Conservation (phyloP, 805 yeast genomes). For the Teunomyces tritomae region DNA sequence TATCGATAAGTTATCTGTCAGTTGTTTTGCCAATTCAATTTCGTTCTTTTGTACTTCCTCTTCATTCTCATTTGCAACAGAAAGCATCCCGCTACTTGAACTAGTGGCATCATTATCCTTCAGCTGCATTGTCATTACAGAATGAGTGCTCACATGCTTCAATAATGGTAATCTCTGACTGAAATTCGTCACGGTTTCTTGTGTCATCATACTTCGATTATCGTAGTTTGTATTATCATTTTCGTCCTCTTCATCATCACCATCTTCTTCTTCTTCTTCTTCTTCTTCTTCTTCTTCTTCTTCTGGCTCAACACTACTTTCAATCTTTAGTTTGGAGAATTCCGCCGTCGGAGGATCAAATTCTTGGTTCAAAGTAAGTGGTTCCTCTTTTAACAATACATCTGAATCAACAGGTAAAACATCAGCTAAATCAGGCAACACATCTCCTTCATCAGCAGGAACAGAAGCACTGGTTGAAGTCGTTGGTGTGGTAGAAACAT, state of each 20-base stretch:
- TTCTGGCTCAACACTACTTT: too few species aligned
- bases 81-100: background rate
- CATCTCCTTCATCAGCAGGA: background rate
- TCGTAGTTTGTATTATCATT: constrained; percentile 6
- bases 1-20: constrained; percentile 25
- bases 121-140: background rate
- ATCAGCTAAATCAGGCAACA: background rate
- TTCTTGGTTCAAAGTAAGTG: background rate
- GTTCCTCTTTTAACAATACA: background rate
- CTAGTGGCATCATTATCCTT: background rate
- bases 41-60: background rate
- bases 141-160: constrained; percentile 19
- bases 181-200: constrained; percentile 15
- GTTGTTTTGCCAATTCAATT: constrained; percentile 10
- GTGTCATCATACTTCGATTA: constrained; percentile 12
- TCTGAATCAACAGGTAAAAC: background rate
- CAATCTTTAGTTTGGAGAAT: too few species aligned
- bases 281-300: background rate
- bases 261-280: background rate
- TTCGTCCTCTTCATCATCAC: constrained; percentile 1
- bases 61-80: background rate
- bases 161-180: constrained; percentile 27
- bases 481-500: constrained; percentile 8
- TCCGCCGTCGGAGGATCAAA: background rate
- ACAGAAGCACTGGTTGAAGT: constrained; percentile 5